These are phyloP conservation scores for Oryza meyeriana DNA, from an alignment of 176 grass and related monocot species.

Conservation along the genomic window DNA sequence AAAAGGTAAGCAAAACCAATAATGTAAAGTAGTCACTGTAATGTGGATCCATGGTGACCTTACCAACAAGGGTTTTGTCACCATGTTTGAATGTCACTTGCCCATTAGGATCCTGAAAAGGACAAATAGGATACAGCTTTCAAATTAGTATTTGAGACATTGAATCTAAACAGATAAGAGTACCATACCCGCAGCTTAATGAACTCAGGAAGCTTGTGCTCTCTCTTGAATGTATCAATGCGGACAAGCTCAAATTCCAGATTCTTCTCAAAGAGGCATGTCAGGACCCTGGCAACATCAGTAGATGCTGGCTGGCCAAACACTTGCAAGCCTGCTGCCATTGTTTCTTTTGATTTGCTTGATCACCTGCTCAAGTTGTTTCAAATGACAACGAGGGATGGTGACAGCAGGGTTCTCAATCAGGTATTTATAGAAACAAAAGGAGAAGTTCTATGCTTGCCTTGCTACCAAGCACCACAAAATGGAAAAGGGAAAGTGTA, in stretches of 20 bases:
- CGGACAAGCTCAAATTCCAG: slow-evolving; percentile 76
- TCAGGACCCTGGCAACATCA: slow-evolving; percentile 76
- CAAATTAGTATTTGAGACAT: slow-evolving; percentile 2
- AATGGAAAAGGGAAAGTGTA: slow-evolving; percentile 50
- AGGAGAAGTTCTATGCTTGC: slow-evolving; percentile 57
- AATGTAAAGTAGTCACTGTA: not conserved
- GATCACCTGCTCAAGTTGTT: slow-evolving; percentile 33
- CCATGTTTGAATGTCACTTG: slow-evolving; percentile 87
- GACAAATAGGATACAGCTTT: not conserved
- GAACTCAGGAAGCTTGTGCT: slow-evolving; percentile 75
- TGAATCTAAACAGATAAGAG: not conserved
- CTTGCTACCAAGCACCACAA: slow-evolving; percentile 51
- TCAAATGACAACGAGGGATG: slow-evolving; percentile 33
- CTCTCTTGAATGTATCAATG: slow-evolving; percentile 63
- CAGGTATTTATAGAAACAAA: slow-evolving; percentile 53
- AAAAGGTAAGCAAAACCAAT: not conserved
- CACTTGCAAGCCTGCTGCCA: slow-evolving; percentile 63
- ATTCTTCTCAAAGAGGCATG: slow-evolving; percentile 91
- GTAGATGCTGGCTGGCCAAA: slow-evolving; percentile 79
- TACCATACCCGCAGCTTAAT: slow-evolving; percentile 54
- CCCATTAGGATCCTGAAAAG: slow-evolving; percentile 73
- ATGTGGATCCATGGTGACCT: slow-evolving; percentile 10
- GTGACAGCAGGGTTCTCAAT: slow-evolving; percentile 1
- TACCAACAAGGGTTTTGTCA: slow-evolving; percentile 62
- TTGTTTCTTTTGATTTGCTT: slow-evolving; percentile 36